Base-by-base conservation (phyloP, 2,329 filamentous ascomycete species). In the Zelopaecilomyces penicillatus region DNA sequence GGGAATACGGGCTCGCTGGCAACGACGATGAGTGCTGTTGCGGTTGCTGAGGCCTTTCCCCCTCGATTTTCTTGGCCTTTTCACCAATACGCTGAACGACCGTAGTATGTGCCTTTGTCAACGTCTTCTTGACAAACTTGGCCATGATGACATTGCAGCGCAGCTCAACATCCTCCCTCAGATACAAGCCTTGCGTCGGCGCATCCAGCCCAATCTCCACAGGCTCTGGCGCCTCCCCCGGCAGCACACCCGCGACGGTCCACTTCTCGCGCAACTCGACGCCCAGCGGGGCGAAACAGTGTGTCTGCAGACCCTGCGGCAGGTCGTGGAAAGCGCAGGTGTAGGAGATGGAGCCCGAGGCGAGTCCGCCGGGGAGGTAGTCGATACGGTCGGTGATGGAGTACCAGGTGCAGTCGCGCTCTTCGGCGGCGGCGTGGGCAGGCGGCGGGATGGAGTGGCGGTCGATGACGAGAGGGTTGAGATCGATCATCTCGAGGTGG, bases 101-200 rank as follows among this genome's bases (percentile, higher is more conserved):
- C 3, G 75, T 70, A 7, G 71, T 74, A 56, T 94, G 87, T 0
- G 85, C 78, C 57, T 85, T 86, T 56, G 85, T 85, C 38, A 94
- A 73, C 10, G 86, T 93, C 65, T 81, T 85, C 70, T 86, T 90
- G 47, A 95, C 85, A 57, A 94, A 94, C 6, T 69, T 66, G 0
- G 81, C 74, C 68, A 93, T 76, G 50, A 93, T 69, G 46, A 88
- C 68, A 56, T 89, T 91, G 67, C 87, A 94, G 46, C 76, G 76
- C 71, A 95, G 52, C 50, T 88, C 83, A 40, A 93, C 82, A 52
- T 95, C 88, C 68, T 95, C 88, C n/a, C 85, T 75, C 36, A 95
- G 68, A 59, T 89, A 94, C 9, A 95, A 68, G 0, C 87, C 88
- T 35, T 78, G 69, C 26, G 73, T 64, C 0, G 87, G 87, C 0